Evolutionary conservation across 139 green algal species (phyloP).

Genomic region (Mychonastes homosphaera): DNA sequence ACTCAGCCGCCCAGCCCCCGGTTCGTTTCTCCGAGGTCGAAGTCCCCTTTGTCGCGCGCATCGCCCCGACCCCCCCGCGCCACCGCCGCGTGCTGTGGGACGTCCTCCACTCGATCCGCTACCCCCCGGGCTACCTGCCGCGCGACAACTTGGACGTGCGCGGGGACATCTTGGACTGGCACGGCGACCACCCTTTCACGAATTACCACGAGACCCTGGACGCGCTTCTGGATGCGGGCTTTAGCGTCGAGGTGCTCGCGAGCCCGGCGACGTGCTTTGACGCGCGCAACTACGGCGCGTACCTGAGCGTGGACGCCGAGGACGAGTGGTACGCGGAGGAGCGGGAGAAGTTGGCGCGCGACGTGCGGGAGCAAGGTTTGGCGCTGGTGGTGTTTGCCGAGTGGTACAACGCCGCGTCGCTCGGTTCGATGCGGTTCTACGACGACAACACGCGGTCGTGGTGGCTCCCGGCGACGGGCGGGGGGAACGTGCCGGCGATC

Average conservation of each 20-base stretch:
- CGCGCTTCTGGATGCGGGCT: constrained; percentile 53
- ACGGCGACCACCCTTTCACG: constrained; percentile 95
- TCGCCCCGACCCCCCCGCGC: constrained; percentile 62
- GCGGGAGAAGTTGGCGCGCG: constrained; percentile 65
- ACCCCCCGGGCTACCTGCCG: constrained; percentile 91
- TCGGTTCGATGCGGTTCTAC: constrained; percentile 82
- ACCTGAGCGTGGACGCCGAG: constrained; percentile 16
- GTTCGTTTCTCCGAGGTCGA: constrained; percentile 39
- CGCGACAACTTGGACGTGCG: constrained; percentile 67
- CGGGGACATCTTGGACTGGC: constrained; percentile 95
- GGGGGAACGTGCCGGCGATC: constrained; percentile 90
- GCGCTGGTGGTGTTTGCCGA: constrained; percentile 86
- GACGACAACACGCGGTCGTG: constrained; percentile 96
- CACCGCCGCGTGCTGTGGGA: constrained; percentile 86
- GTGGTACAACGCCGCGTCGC: constrained; percentile 38
- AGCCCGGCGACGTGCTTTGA: constrained; percentile 92
- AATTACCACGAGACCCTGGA: constrained; percentile 91
- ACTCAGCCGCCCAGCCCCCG: not conserved
- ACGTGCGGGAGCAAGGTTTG: constrained; percentile 60
- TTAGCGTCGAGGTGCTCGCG: constrained; percentile 75
- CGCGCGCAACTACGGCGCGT: constrained; percentile 60
- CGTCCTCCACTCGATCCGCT: constrained; percentile 88
- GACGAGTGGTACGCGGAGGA: constrained; percentile 46
- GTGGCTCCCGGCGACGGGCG: constrained; percentile 75
- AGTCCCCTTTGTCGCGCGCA: constrained; percentile 47